These are phyloP conservation scores for Yamagishiella unicocca DNA, from an alignment of 139 green algal genomes.

Conservation along the genomic window DNA sequence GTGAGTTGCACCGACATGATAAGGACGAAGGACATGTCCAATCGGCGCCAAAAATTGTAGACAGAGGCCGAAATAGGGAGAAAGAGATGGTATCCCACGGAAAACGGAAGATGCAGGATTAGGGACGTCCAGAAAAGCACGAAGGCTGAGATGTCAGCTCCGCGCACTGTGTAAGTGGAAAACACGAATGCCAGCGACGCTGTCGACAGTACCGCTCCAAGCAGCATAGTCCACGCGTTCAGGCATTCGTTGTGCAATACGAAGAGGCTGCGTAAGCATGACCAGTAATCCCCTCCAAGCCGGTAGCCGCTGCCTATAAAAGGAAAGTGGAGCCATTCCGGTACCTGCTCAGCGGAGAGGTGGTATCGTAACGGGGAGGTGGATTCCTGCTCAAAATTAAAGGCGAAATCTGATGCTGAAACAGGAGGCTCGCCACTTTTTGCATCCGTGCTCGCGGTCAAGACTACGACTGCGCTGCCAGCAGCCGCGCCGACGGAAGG, in stretches of 20 bases:
- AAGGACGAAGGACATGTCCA: conserved; percentile 26
- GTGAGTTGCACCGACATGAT: conserved; percentile 20
- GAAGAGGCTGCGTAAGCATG: neutral
- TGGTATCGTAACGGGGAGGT: neutral
- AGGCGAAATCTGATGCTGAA: no score
- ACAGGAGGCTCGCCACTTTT: neutral
- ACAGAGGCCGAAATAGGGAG: neutral
- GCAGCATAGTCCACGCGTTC: conserved; percentile 11
- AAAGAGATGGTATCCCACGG: conserved; percentile 10
- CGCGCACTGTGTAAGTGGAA: neutral
- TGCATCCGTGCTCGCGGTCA: neutral
- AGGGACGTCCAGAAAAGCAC: neutral
- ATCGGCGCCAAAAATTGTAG: conserved; percentile 12
- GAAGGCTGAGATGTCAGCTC: neutral
- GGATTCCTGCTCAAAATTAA: no score
- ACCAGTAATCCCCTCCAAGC: conserved; percentile 1
- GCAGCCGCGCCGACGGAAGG: neutral
- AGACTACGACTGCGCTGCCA: neutral
- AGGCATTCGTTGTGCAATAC: neutral
- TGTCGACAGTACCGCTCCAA: neutral
- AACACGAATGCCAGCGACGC: neutral
- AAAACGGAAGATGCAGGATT: neutral
- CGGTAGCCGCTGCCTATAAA: neutral
- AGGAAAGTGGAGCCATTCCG: neutral
- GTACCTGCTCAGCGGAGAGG: neutral